Conservation (phyloP, 495 filamentous ascomycete genomes). For the Penicillium psychrofluorescens region DNA sequence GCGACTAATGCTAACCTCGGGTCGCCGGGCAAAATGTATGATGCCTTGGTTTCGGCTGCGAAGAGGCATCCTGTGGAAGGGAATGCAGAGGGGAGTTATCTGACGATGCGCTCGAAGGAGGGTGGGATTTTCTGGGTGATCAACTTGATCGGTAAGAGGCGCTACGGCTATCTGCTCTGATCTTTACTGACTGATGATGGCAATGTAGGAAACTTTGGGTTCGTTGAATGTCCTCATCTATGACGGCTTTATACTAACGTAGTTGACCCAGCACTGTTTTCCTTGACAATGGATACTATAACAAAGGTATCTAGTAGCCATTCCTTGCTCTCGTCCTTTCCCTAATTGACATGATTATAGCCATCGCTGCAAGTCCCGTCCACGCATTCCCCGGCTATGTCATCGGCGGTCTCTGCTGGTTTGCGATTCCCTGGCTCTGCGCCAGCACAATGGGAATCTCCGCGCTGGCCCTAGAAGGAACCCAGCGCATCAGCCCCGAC, state of each 20-base stretch:
- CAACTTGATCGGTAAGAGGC: constrained; percentile 73
- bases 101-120: constrained; percentile 83
- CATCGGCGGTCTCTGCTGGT: constrained; percentile 85
- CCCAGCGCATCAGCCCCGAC: constrained; percentile 58
- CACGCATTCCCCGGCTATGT: constrained; percentile 91
- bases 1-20: constrained; percentile 69
- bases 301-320: constrained; percentile 46
- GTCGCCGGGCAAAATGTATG: constrained; percentile 74
- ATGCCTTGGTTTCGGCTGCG: constrained; percentile 66
- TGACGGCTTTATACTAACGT: no score
- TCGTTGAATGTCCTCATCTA: neutral
- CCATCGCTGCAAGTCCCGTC: constrained; percentile 83
- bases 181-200: constrained; percentile 1
- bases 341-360: constrained; percentile 20
- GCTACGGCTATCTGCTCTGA: neutral
- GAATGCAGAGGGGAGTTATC: constrained; percentile 77
- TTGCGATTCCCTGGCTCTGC: constrained; percentile 90
- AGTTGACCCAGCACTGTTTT: constrained; percentile 56
- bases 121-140: constrained; percentile 96
- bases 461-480: constrained; percentile 71
- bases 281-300: constrained; percentile 79
- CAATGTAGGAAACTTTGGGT: constrained; percentile 25
- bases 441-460: constrained; percentile 94
- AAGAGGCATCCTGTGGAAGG: constrained; percentile 70
- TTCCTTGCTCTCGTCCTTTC: neutral